phyloP scores from a whole-genome alignment of 108 stramenopile species.

The Skeletonema marinoi region DNA sequence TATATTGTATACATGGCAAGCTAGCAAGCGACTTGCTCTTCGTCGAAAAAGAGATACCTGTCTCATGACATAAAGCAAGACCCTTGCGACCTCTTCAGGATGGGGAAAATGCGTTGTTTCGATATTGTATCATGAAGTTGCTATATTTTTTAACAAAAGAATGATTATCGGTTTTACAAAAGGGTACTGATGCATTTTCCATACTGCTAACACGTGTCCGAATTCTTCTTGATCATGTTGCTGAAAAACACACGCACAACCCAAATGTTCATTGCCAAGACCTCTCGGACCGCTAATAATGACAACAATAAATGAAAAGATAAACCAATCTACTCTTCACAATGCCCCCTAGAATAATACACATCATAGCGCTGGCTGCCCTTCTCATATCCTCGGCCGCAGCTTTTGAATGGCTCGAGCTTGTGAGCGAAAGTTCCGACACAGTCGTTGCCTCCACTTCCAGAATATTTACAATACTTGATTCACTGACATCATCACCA shows the following conservation, averaged over 20 bases:
- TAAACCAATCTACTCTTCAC: not conserved
- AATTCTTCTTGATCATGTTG: too few relatives aligned
- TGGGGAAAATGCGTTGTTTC: too few relatives aligned
- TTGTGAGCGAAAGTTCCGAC: not conserved
- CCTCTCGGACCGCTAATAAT: too few relatives aligned
- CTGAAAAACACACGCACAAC: not conserved
- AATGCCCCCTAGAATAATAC: not conserved
- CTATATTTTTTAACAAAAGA: too few relatives aligned
- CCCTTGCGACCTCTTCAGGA: not conserved
- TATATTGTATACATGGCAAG: too few relatives aligned
- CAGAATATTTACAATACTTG: not conserved
- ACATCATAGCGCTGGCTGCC: not conserved
- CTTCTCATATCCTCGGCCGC: not conserved
- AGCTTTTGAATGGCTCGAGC: not conserved
- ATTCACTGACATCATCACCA: not conserved
- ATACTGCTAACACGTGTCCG: not conserved
- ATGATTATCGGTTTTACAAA: not conserved
- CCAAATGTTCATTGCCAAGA: too few relatives aligned
- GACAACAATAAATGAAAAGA: too few relatives aligned
- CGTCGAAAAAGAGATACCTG: not conserved
- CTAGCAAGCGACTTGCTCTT: too few relatives aligned
- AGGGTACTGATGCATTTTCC: too few relatives aligned
- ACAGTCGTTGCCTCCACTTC: not conserved
- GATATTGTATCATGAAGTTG: too few relatives aligned
- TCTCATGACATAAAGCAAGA: not conserved